Conservation (phyloP, 441 rosid genomes). For the Populus trichocarpa region DNA sequence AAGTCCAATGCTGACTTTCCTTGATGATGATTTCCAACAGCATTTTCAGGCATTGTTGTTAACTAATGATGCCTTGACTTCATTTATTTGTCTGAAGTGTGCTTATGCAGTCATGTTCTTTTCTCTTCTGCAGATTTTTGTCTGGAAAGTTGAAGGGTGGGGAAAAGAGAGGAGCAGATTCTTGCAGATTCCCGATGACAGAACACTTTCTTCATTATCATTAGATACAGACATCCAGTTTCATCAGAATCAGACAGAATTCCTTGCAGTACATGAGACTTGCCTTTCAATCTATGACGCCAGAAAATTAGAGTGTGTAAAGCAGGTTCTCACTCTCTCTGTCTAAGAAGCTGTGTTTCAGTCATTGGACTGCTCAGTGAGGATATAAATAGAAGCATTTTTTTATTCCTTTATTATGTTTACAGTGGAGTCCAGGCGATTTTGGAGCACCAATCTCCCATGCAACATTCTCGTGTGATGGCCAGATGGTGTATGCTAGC, state of each 20-base stretch:
- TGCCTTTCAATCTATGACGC: slow-evolving; percentile 47
- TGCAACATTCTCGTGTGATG: slow-evolving; percentile 58
- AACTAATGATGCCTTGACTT: background rate
- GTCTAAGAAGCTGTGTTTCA: background rate
- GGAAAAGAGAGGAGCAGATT: slow-evolving; percentile 28
- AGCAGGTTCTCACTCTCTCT: slow-evolving; percentile 30
- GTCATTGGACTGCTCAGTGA: background rate
- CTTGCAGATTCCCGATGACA: slow-evolving; percentile 34
- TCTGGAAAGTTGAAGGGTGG: slow-evolving; percentile 49
- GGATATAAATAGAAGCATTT: background rate
- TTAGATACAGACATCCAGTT: slow-evolving; percentile 47
- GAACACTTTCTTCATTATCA: slow-evolving; percentile 7
- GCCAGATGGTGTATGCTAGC: slow-evolving; percentile 48
- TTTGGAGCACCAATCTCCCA: slow-evolving; percentile 28
- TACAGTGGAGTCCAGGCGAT: slow-evolving; percentile 46
- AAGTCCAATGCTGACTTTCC: background rate
- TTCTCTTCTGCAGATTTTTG: slow-evolving; percentile 33
- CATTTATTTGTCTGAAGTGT: background rate
- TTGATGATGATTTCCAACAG: background rate
- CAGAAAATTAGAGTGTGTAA: slow-evolving; percentile 35
- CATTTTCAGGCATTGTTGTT: background rate
- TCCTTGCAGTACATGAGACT: slow-evolving; percentile 43
- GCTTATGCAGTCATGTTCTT: background rate
- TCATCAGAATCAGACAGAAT: slow-evolving; percentile 45
- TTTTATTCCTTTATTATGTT: background rate